Evolutionary conservation across 2,329 filamentous ascomycete species (phyloP).

Genomic region (Phaeosphaeriaceae sp.): DNA sequence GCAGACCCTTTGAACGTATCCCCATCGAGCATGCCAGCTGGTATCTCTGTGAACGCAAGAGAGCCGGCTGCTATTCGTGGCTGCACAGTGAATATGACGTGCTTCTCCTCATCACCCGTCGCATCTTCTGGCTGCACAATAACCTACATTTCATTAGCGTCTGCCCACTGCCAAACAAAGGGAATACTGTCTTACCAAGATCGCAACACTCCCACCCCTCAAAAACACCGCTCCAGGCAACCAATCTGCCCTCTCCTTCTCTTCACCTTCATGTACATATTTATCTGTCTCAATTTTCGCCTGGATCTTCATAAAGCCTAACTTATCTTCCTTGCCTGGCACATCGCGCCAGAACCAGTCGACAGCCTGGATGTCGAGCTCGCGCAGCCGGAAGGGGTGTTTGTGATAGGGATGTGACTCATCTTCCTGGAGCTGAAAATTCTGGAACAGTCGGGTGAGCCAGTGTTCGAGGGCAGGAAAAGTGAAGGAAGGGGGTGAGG

Average conservation of each 20-base stretch:
- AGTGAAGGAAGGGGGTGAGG: conserved; percentile 23
- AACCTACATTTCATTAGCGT: conserved; percentile 48
- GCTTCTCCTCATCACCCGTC: conserved; percentile 46
- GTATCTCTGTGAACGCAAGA: conserved; percentile 63
- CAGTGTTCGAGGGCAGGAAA: conserved; percentile 65
- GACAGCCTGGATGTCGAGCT: conserved; percentile 61
- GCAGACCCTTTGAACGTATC: conserved; percentile 62
- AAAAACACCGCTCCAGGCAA: conserved; percentile 65
- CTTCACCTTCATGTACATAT: conserved; percentile 34
- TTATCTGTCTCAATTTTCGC: conserved; percentile 60
- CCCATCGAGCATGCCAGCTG: conserved; percentile 68
- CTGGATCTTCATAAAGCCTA: conserved; percentile 66
- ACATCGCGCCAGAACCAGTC: conserved; percentile 58
- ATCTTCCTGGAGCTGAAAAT: conserved; percentile 55
- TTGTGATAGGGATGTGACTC: conserved; percentile 58
- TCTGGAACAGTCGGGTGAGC: conserved; percentile 58
- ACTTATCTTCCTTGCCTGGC: conserved; percentile 29
- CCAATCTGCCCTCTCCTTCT: conserved; percentile 43
- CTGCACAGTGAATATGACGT: conserved; percentile 63
- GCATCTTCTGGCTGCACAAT: conserved; percentile 60
- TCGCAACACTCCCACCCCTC: conserved; percentile 64
- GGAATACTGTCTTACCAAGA: too few species aligned
- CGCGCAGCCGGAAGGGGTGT: conserved; percentile 58
- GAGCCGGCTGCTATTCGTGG: conserved; percentile 64
- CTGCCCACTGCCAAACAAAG: background rate